Conservation (phyloP, 164 flowering plant genomes). For the Berberis thunbergii region DNA sequence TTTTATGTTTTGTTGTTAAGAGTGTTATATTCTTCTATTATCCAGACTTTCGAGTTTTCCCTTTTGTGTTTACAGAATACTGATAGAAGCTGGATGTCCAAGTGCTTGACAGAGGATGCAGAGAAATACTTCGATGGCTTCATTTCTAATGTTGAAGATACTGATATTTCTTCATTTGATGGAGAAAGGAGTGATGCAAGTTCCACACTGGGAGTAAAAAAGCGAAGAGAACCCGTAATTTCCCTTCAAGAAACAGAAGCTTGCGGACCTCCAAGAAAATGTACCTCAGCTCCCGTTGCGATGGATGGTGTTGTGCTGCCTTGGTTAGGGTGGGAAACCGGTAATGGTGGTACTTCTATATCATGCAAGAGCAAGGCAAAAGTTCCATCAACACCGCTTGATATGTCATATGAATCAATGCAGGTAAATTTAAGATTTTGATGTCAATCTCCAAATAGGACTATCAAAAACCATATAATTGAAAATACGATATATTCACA, state of each 20-base stretch:
- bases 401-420: slow-evolving; percentile 22
- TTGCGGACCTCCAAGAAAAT: slow-evolving; percentile 20
- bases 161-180: slow-evolving; percentile 89
- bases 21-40: too few relatives aligned
- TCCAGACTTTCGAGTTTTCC: not conserved
- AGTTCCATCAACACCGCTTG: slow-evolving; percentile 20
- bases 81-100: slow-evolving; percentile 63
- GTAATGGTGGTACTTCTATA: slow-evolving; percentile 42
- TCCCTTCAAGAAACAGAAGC: slow-evolving; percentile 19
- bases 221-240: slow-evolving; percentile 17
- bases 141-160: slow-evolving; percentile 86
- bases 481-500: not conserved
- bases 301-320: slow-evolving; percentile 87
- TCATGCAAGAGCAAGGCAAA: slow-evolving; percentile 22
- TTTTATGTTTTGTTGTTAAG: too few relatives aligned
- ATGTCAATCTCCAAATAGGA: not conserved
- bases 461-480: too few relatives aligned
- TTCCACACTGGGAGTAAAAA: slow-evolving; percentile 48
- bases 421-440: slow-evolving; percentile 35
- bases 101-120: slow-evolving; percentile 73
- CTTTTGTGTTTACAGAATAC: slow-evolving; percentile 37
- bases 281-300: slow-evolving; percentile 39
- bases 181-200: slow-evolving; percentile 94
- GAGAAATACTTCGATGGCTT: slow-evolving; percentile 87
- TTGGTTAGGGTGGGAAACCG: slow-evolving; percentile 95